phyloP scores from a whole-genome alignment of 192 early-diverging fungal species.

The Phlyctochytrium bullatum region DNA sequence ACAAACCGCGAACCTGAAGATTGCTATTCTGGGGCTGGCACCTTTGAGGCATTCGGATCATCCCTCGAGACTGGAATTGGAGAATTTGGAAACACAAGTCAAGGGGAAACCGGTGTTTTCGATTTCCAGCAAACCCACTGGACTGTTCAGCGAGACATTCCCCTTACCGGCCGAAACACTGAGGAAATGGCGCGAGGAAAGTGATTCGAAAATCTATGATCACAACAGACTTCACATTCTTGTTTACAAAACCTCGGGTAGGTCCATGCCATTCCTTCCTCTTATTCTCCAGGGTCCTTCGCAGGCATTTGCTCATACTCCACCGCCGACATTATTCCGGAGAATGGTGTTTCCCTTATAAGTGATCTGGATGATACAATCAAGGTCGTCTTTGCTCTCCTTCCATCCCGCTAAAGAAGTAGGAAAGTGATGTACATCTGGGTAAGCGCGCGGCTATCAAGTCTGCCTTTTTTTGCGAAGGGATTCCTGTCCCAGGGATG shows the following conservation, averaged over 20 bases:
- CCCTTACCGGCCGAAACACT: constrained; percentile 24
- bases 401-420: too few relatives aligned
- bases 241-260: constrained; percentile 25
- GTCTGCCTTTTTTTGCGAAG: constrained; percentile 63
- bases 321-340: constrained; percentile 62
- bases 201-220: constrained; percentile 5
- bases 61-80: background rate
- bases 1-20: background rate
- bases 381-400: too few relatives aligned
- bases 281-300: constrained; percentile 13
- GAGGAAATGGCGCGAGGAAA: constrained; percentile 36
- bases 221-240: constrained; percentile 34
- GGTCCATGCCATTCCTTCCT: background rate
- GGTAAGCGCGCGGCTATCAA: constrained; percentile 65
- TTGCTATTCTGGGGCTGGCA: background rate
- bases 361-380: constrained; percentile 88
- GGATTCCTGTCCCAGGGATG: constrained; percentile 77
- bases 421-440: constrained; percentile 65
- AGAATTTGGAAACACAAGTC: constrained; percentile 6
- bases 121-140: constrained; percentile 4
- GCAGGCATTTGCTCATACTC: constrained; percentile 34
- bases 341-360: constrained; percentile 72
- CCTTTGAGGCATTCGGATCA: background rate
- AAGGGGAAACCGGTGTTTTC: constrained; percentile 28
- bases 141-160: constrained; percentile 41